Conservation (phyloP, 306 rosid genomes). For the Datisca glomerata region DNA sequence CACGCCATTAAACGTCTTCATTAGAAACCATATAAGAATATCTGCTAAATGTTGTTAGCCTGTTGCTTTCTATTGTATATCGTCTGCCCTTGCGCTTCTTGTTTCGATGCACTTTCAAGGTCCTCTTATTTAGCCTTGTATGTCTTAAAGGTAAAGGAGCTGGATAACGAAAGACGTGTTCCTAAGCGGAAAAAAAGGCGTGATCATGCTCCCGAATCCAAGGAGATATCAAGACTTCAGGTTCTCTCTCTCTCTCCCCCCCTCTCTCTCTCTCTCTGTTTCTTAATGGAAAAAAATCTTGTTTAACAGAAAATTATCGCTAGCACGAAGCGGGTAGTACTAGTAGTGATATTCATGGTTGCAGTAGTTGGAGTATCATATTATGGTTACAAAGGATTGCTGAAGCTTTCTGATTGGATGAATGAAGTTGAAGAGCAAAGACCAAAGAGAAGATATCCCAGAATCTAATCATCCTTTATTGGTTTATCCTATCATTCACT, state of each 20-base stretch:
- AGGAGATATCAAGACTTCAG: conserved; percentile 50
- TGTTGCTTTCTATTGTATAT: no score
- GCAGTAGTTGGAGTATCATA: conserved; percentile 28
- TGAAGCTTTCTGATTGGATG: conserved; percentile 83
- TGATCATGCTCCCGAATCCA: conserved; percentile 30
- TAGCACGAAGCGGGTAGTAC: conserved; percentile 38
- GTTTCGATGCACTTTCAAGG: no score
- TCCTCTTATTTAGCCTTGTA: no score
- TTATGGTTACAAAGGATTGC: conserved; percentile 55
- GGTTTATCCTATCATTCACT: no score
- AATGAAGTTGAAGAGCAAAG: conserved; percentile 64
- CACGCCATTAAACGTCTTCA: no score
- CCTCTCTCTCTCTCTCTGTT: neutral
- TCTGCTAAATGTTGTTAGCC: no score
- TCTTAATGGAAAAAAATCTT: neutral
- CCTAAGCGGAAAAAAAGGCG: conserved; percentile 58
- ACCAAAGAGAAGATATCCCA: conserved; percentile 25
- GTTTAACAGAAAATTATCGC: conserved; percentile 45
- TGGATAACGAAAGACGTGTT: conserved; percentile 32
- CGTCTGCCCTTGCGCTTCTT: no score
- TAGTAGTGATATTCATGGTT: conserved; percentile 24
- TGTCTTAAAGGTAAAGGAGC: conserved; percentile 49
- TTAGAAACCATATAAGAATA: no score
- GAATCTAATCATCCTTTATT: conserved; percentile 26
- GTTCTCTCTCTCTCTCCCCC: conserved; percentile 24